These are phyloP conservation scores for Gentiana dahurica DNA, from an alignment of 257 asterid genomes.

Conservation along the genomic window DNA sequence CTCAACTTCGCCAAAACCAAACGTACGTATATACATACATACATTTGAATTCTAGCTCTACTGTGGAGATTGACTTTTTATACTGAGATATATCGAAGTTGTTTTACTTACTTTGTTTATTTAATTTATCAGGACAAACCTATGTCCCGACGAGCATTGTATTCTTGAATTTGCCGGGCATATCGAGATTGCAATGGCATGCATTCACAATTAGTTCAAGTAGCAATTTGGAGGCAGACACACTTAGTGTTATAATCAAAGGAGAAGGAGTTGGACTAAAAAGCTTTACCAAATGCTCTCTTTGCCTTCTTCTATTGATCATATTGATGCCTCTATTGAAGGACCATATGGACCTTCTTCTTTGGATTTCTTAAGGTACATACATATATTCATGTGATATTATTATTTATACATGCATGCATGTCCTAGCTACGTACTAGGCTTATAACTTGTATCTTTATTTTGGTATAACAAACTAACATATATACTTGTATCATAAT, in stretches of 20 bases:
- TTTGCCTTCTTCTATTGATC: constrained; percentile 45
- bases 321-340: constrained; percentile 51
- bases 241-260: constrained; percentile 52
- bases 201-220: constrained; percentile 73
- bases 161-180: constrained; percentile 60
- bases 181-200: constrained; percentile 90
- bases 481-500: no score
- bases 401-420: no score
- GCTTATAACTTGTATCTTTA: no score
- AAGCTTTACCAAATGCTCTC: constrained; percentile 53
- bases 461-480: no score
- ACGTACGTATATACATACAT: constrained; percentile 22
- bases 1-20: constrained; percentile 60
- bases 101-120: neutral
- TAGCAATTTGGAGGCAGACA: constrained; percentile 60
- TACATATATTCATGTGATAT: no score
- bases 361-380: constrained; percentile 54
- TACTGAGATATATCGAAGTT: no score
- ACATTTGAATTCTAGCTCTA: no score
- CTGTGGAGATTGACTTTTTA: no score
- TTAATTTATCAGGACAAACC: constrained; percentile 26
- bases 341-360: constrained; percentile 93
- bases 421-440: no score
- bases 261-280: constrained; percentile 65
- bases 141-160: constrained; percentile 70